Evolutionary conservation across 1,139 yeast species (phyloP), one percentile per base, ranked within the genome.

Genomic region (Scheffersomyces segobiensis): DNA sequence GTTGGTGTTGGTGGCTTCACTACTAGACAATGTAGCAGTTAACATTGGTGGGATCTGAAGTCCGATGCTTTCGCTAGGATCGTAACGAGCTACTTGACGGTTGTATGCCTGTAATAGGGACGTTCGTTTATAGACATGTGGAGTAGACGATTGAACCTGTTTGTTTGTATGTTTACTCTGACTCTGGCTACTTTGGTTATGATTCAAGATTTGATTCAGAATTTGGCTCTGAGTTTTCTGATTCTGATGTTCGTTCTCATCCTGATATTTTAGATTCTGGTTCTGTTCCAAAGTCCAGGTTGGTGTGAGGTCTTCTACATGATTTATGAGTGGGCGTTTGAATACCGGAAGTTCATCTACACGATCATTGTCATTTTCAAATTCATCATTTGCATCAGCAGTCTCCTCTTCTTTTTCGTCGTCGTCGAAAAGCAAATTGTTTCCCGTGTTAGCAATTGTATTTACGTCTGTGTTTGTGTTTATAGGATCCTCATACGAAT

Each of bases 401-500:
- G 51, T 58, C 5, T 63, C 69, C 21, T 67, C 70, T 22, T 67
- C 68, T 48, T 64, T 67, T 58, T 46, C 46, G 4, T 50, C 22
- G 8, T 48, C 50, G 50, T 48, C 22, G 32, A 61, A 61, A 20
- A 60, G 56, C 53, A 62, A 50, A 50, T 60, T 54, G 18, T 60
- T 56, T 19, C 55, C 52, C n/a, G 65, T 57, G 52, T 65, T 63
- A 46, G 70, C 65, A 6, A 65, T 57, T 10, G 69, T 65, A 50
- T 66, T 65, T n/a, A 63, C 62, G 39, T 65, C 65, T 17, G 67
- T 64, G 39, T 55, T 60, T 48, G 62, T 59, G 49, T 65, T 63
- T 7, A 71, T 69, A 3, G 83, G 82, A 53, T 85, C 89, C 63
- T 86, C 89, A 64, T 83, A 85, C 49, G 87, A 85, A 22, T 82